A percentile compares a stretch with the other conserved stretches of the same genome.
Evolutionary conservation across 805 yeast species (phyloP).

Genomic region (Schwanniomyces occidentalis): DNA sequence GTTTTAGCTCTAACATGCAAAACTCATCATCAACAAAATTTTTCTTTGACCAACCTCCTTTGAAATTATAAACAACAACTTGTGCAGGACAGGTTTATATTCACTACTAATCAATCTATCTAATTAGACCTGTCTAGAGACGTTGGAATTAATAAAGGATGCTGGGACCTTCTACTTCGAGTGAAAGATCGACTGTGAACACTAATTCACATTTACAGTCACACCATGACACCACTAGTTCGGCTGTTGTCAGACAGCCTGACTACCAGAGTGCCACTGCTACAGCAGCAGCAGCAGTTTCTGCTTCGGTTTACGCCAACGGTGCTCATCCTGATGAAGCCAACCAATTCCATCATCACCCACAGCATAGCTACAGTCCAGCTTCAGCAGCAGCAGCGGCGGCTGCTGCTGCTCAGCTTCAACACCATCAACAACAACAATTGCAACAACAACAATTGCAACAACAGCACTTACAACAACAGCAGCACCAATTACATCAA

Average conservation of each 20-base stretch:
- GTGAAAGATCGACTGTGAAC: constrained; percentile 25
- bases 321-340: constrained; percentile 12
- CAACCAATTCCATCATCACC: constrained; percentile 13
- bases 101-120: constrained; percentile 11
- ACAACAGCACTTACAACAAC: constrained; percentile 12
- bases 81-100: constrained; percentile 29
- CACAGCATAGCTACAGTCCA: constrained; percentile 21
- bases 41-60: constrained; percentile 4
- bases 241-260: constrained; percentile 11
- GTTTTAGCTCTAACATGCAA: no score
- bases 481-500: constrained; percentile 13
- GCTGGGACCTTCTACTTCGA: constrained; percentile 34
- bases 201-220: constrained; percentile 12
- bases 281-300: constrained; percentile 15
- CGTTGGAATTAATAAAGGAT: constrained; percentile 8
- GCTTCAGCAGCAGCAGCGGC: constrained; percentile 16
- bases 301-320: constrained; percentile 16
- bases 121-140: constrained; percentile 3
- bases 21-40: constrained; percentile 1
- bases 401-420: constrained; percentile 16
- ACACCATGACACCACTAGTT: constrained; percentile 11
- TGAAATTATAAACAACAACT: constrained; percentile 8
- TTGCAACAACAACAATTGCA: constrained; percentile 14
- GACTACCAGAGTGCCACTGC: constrained; percentile 15
- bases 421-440: constrained; percentile 14